These are phyloP conservation scores for Orbilia oligospora DNA, from an alignment of 2,329 filamentous ascomycete genomes.

Conservation along the genomic window DNA sequence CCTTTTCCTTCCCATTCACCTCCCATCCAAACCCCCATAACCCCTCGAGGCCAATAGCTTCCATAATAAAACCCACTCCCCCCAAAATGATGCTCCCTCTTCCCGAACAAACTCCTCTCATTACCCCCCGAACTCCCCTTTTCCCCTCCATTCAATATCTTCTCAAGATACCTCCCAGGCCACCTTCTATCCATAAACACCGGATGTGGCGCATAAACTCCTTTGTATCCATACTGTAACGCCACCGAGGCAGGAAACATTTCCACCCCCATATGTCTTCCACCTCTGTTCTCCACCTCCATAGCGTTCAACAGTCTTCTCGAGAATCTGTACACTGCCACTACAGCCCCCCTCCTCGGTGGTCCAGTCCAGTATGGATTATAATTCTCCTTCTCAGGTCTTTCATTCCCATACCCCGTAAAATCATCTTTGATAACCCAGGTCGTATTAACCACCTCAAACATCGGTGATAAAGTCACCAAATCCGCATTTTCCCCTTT, in stretches of 20 bases:
- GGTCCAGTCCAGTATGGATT: constrained; percentile 74
- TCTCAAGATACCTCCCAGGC: constrained; percentile 83
- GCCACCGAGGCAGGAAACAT: constrained; percentile 95
- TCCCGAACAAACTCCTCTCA: constrained; percentile 81
- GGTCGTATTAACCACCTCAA: constrained; percentile 86
- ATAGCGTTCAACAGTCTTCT: constrained; percentile 84
- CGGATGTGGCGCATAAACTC: constrained; percentile 90
- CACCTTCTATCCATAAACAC: constrained; percentile 89
- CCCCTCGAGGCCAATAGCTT: constrained; percentile 81
- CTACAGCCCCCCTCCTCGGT: constrained; percentile 86
- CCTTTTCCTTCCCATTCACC: constrained; percentile 72
- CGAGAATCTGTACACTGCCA: constrained; percentile 87
- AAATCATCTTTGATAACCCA: constrained; percentile 88
- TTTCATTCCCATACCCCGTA: constrained; percentile 75
- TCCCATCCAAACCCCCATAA: constrained; percentile 88
- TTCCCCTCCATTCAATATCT: constrained; percentile 82
- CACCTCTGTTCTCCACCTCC: constrained; percentile 89
- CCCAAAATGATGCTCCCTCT: constrained; percentile 88
- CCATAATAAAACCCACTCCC: constrained; percentile 95
- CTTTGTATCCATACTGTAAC: constrained; percentile 92
- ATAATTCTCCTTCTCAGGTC: constrained; percentile 16
- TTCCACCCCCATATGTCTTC: constrained; percentile 92
- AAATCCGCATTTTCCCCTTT: constrained; percentile 91
- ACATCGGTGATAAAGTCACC: constrained; percentile 92
- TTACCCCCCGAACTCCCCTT: constrained; percentile 82